A percentile compares a stretch with the other conserved stretches of the same genome.
Conservation (phyloP, 441 rosid species). For the Omphalea diandra region DNA sequence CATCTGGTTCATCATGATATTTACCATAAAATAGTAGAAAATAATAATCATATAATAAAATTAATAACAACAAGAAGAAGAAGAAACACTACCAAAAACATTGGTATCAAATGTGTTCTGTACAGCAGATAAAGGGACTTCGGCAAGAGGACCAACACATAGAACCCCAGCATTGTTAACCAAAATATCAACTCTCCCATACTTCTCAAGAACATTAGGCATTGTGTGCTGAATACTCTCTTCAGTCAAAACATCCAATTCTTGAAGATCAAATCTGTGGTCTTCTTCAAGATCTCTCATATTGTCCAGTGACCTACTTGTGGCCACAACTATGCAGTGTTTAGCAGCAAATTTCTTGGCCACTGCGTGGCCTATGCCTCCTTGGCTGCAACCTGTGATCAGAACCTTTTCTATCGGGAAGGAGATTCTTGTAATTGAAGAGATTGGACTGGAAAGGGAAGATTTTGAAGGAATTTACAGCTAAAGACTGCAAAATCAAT, state of each 20-base stretch:
- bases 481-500: not conserved
- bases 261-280: slow-evolving; percentile 53
- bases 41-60: too few species aligned
- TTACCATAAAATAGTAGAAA: not conserved
- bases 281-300: slow-evolving; percentile 75
- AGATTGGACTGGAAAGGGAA: slow-evolving; percentile 13
- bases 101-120: slow-evolving; percentile 66
- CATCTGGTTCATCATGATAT: not conserved
- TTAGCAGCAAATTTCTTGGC: slow-evolving; percentile 66
- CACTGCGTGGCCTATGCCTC: slow-evolving; percentile 85
- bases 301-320: slow-evolving; percentile 54
- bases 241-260: slow-evolving; percentile 74
- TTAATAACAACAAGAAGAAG: too few species aligned
- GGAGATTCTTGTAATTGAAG: slow-evolving; percentile 8
- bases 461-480: not conserved
- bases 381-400: slow-evolving; percentile 76
- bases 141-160: slow-evolving; percentile 82
- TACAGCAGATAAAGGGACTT: slow-evolving; percentile 59
- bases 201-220: slow-evolving; percentile 53
- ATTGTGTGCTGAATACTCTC: slow-evolving; percentile 45
- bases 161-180: slow-evolving; percentile 85
- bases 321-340: slow-evolving; percentile 71
- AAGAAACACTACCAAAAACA: slow-evolving; percentile 53
- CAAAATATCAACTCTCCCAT: slow-evolving; percentile 68
- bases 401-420: slow-evolving; percentile 34